These are phyloP conservation scores for Dactylellina parvicollis DNA, from an alignment of 2,329 filamentous ascomycete species.

Conservation along the genomic window DNA sequence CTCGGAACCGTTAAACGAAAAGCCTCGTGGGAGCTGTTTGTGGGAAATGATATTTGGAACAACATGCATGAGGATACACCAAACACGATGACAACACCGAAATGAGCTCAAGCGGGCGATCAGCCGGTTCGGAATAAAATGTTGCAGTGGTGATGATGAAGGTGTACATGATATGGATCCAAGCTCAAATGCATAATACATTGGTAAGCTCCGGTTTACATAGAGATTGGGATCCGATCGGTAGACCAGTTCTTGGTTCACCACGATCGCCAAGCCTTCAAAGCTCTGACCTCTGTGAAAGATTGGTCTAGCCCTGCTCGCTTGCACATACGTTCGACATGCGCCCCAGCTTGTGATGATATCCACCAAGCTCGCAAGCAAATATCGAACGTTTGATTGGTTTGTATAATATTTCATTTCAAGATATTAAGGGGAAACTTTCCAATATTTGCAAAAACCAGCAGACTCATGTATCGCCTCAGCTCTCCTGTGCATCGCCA, in stretches of 20 bases:
- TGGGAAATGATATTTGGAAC: not conserved
- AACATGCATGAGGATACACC: no score
- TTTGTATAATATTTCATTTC: not conserved
- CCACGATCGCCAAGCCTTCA: conserved; percentile 21
- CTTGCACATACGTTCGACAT: no score
- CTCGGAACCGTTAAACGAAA: conserved; percentile 11
- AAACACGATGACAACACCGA: no score
- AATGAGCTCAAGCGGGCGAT: no score
- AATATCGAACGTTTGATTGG: not conserved
- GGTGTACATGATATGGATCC: no score
- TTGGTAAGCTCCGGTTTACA: not conserved
- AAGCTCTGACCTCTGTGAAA: not conserved
- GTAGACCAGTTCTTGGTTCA: not conserved
- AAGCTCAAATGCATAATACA: not conserved
- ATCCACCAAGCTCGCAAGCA: no score
- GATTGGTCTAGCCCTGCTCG: conserved; percentile 2
- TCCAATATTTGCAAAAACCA: not conserved
- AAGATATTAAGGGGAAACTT: not conserved
- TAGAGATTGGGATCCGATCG: conserved; percentile 1
- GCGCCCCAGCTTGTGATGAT: no score
- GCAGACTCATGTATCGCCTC: not conserved
- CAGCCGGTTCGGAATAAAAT: no score
- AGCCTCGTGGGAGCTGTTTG: conserved; percentile 9
- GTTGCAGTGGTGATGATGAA: no score
- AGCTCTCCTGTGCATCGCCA: not conserved